phyloP scores from a whole-genome alignment of 139 green algal species.

The Desmodesmus armatus region DNA sequence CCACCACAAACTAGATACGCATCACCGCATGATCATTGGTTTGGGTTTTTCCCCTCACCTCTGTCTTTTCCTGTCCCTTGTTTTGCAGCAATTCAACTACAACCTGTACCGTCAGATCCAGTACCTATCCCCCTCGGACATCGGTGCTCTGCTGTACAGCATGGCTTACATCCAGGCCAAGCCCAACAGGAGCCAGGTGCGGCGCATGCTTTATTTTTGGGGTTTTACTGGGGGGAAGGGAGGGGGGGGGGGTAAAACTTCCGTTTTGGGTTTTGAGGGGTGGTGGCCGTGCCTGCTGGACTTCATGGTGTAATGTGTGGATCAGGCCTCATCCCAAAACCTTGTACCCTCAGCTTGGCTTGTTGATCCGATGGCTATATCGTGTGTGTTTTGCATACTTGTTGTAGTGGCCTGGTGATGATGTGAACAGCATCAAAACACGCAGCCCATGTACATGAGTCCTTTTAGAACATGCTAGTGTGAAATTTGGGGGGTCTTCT shows the following conservation, averaged over 20 bases:
- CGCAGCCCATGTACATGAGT: not conserved
- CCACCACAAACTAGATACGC: too few species aligned
- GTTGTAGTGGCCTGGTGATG: too few species aligned
- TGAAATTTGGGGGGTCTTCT: not conserved
- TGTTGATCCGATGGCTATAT: too few species aligned
- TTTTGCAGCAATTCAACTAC: too few species aligned
- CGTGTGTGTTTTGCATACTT: too few species aligned
- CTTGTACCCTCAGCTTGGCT: too few species aligned
- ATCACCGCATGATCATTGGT: too few species aligned
- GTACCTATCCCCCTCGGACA: not conserved
- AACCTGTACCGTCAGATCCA: conserved; percentile 1
- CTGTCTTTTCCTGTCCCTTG: too few species aligned
- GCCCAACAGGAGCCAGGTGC: not conserved
- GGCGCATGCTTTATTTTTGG: conserved; percentile 25
- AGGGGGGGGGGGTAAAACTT: not conserved
- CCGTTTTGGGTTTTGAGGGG: not conserved
- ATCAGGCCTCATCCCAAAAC: too few species aligned
- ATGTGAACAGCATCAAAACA: not conserved
- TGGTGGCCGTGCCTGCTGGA: too few species aligned
- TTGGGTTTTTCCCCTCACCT: too few species aligned
- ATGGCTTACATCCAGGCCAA: conserved; percentile 29
- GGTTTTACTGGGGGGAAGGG: not conserved
- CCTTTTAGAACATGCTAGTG: not conserved
- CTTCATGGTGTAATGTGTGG: too few species aligned
- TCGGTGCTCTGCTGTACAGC: conserved; percentile 43